These are phyloP conservation scores for Fagopyrum tataricum DNA, from an alignment of 148 eudicot species.

Conservation along the genomic window DNA sequence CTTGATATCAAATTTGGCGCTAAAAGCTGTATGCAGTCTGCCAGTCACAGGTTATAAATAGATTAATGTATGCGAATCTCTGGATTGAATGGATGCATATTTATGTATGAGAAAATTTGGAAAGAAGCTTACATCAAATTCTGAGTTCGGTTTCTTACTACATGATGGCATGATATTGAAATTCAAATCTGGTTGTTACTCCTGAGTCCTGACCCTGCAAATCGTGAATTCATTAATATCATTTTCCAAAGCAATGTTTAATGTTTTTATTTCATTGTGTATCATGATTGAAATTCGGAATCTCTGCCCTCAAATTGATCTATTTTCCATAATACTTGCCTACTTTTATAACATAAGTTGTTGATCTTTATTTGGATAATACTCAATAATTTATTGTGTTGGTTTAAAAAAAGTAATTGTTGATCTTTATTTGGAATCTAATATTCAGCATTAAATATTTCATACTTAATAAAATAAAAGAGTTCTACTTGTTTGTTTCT, in stretches of 20 bases:
- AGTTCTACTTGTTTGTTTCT: neutral
- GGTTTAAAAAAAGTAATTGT: too few species aligned
- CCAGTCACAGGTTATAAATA: neutral
- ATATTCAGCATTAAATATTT: neutral
- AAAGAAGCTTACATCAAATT: neutral
- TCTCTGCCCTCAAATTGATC: neutral
- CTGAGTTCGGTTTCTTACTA: neutral
- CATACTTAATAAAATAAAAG: neutral
- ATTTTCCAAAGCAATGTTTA: neutral
- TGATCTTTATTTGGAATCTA: too few species aligned
- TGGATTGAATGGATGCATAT: neutral
- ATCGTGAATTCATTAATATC: neutral
- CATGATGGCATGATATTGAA: neutral
- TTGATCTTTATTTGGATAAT: neutral
- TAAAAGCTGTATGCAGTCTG: neutral
- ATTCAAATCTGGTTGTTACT: neutral
- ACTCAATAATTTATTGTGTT: too few species aligned
- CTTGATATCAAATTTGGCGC: neutral
- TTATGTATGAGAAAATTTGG: neutral
- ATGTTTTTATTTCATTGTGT: too few species aligned
- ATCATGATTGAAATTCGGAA: too few species aligned
- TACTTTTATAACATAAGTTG: neutral
- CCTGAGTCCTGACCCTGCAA: neutral
- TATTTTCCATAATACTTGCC: neutral
- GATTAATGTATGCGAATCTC: neutral